Evolutionary conservation across 345 rosid species (phyloP).

Genomic region (Moricandia arvensis): DNA sequence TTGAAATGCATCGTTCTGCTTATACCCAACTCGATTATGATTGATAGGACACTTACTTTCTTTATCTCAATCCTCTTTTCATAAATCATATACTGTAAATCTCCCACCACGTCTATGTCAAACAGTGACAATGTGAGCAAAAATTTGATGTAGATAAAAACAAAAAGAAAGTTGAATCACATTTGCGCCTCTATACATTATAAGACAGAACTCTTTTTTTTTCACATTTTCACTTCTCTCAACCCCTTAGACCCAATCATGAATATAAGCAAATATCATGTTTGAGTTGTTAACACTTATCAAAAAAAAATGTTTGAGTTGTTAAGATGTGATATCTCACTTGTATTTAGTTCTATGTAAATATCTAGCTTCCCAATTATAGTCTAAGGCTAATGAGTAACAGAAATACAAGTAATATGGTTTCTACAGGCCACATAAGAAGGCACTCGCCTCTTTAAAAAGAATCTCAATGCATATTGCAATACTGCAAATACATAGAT

Average conservation of each 20-base stretch:
- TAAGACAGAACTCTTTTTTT: neutral
- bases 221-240: neutral
- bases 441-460: neutral
- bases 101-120: neutral
- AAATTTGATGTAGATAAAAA: neutral
- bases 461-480: neutral
- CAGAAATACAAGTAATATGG: neutral
- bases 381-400: neutral
- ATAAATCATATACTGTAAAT: neutral
- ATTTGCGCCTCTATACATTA: neutral
- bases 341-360: neutral
- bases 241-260: neutral
- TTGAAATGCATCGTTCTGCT: constrained; percentile 23
- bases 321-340: neutral
- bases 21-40: constrained; percentile 28
- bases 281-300: neutral
- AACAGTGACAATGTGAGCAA: neutral
- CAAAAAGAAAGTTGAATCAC: neutral
- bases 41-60: constrained; percentile 32
- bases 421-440: neutral
- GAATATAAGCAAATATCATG: neutral
- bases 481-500: neutral
- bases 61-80: neutral
- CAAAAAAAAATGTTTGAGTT: neutral
- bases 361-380: neutral